phyloP scores from a whole-genome alignment of 208 protist species.

The Blastocrithidia nonstop region DNA sequence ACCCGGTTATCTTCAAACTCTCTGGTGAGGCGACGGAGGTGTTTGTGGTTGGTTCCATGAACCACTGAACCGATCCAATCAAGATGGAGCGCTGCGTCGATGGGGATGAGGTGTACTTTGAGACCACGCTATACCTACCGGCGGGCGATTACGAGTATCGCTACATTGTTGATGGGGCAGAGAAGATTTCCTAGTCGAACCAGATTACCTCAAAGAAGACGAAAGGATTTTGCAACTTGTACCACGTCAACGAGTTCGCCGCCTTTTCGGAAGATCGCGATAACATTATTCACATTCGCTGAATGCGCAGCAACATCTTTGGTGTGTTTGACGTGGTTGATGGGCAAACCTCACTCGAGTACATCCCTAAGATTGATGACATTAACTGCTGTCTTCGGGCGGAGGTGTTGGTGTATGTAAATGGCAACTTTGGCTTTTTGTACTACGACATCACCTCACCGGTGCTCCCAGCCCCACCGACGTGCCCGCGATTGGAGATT shows the following conservation, averaged over 20 bases:
- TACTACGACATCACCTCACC: conserved; percentile 85
- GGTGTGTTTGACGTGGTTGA: conserved; percentile 80
- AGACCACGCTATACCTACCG: conserved; percentile 84
- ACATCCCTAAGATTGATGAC: conserved; percentile 57
- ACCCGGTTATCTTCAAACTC: conserved; percentile 81
- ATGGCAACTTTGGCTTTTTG: conserved; percentile 77
- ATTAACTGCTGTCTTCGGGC: conserved; percentile 74
- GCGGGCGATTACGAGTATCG: conserved; percentile 86
- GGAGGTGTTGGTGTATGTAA: conserved; percentile 82
- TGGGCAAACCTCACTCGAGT: conserved; percentile 65
- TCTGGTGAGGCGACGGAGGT: conserved; percentile 81
- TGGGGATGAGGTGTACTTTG: conserved; percentile 74
- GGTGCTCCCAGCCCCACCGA: conserved; percentile 56
- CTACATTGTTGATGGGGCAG: conserved; percentile 86
- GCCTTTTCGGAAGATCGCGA: conserved; percentile 33
- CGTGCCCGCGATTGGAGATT: conserved; percentile 66
- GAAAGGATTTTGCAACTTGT: conserved; percentile 78
- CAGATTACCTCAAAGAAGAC: conserved; percentile 74
- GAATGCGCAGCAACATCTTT: conserved; percentile 64
- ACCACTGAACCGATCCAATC: conserved; percentile 85
- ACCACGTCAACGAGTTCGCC: conserved; percentile 33
- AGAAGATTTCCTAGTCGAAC: conserved; percentile 76
- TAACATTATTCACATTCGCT: conserved; percentile 85
- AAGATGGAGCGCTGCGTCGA: conserved; percentile 68
- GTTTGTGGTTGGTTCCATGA: conserved; percentile 85